phyloP scores from a whole-genome alignment of 140 eudicot species.

The Oenanthe javanica region DNA sequence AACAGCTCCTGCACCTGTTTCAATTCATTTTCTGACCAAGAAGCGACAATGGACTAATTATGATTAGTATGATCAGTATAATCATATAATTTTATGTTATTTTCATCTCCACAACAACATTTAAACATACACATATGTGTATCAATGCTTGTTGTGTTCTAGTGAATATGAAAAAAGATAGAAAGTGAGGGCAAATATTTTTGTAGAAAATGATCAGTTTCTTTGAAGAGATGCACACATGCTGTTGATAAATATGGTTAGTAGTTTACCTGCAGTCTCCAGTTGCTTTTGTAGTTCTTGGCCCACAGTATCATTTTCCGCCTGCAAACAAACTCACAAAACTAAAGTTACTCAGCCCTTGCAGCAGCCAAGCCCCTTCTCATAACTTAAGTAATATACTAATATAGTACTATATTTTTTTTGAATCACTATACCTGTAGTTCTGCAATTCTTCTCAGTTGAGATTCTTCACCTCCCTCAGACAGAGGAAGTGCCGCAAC shows the following conservation, averaged over 20 bases:
- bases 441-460: conserved; percentile 69
- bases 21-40: conserved; percentile 63
- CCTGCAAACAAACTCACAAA: conserved; percentile 32
- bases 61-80: not conserved
- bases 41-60: conserved; percentile 5
- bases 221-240: not conserved
- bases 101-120: not conserved
- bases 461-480: conserved; percentile 98
- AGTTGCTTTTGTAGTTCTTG: conserved; percentile 93
- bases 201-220: not conserved
- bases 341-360: not conserved
- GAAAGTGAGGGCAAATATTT: not conserved
- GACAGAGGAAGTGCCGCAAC: conserved; percentile 90
- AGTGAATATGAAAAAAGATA: not conserved
- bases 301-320: conserved; percentile 84
- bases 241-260: not conserved
- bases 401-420: not conserved
- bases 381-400: not conserved
- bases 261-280: conserved; percentile 75
- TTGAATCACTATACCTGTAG: conserved; percentile 50
- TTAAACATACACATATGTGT: not conserved
- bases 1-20: conserved; percentile 90
- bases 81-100: not conserved
- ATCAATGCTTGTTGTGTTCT: not conserved
- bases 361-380: not conserved